These are phyloP conservation scores for Litsea cubeba DNA, from an alignment of 164 flowering plant genomes.

Conservation along the genomic window DNA sequence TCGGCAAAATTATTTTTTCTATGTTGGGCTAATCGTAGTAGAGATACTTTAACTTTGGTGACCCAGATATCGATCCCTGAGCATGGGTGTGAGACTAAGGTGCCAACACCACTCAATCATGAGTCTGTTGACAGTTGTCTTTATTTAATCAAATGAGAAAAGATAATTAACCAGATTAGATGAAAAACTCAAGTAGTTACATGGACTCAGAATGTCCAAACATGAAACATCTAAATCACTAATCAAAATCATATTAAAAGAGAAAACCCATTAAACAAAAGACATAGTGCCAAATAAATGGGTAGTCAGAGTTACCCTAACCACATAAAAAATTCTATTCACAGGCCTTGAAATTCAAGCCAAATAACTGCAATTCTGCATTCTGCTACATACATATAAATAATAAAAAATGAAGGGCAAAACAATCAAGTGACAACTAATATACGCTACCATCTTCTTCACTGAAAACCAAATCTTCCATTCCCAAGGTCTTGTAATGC, in stretches of 20 bases:
- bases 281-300: too few species aligned
- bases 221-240: not conserved
- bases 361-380: not conserved
- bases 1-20: too few species aligned
- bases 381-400: not conserved
- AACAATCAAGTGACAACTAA: conserved; percentile 1
- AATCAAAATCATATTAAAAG: not conserved
- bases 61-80: too few species aligned
- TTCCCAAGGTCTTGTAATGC: conserved; percentile 7
- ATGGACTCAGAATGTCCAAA: not conserved
- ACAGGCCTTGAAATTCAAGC: not conserved
- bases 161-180: not conserved
- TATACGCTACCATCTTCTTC: conserved; percentile 1
- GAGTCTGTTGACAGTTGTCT: not conserved
- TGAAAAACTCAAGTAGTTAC: not conserved
- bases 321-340: conserved; percentile 1
- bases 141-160: not conserved
- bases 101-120: too few species aligned
- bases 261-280: not conserved
- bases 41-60: too few species aligned
- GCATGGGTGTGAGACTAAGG: too few species aligned
- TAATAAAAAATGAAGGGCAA: not conserved
- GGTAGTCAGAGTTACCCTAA: too few species aligned
- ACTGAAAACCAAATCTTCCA: conserved; percentile 6
- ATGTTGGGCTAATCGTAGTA: too few species aligned